Conservation (phyloP, 1,139 yeast genomes). For the Nakaseomyces nivariensis region DNA sequence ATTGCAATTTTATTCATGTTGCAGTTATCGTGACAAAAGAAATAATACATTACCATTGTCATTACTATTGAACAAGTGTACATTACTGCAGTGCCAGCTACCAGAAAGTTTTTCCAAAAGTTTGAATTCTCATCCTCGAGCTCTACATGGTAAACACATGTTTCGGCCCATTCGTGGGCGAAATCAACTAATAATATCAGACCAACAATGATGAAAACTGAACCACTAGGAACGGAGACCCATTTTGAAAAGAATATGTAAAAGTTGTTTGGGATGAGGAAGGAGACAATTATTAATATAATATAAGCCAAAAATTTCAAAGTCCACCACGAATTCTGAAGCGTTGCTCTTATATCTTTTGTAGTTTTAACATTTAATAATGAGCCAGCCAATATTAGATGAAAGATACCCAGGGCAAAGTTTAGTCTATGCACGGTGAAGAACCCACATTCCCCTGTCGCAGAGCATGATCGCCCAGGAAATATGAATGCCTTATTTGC, state of each 20-base stretch:
- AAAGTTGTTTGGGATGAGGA: conserved; percentile 76
- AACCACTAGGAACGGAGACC: conserved; percentile 75
- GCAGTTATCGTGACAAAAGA: conserved; percentile 80
- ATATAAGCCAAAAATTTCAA: conserved; percentile 58
- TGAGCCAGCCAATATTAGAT: conserved; percentile 57
- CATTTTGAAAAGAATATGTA: conserved; percentile 87
- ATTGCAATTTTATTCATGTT: conserved; percentile 86
- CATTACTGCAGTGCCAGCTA: conserved; percentile 84
- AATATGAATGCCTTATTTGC: conserved; percentile 71
- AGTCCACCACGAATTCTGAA: conserved; percentile 92
- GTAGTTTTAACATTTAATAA: conserved; percentile 71
- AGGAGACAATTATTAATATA: conserved; percentile 49
- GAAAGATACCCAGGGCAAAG: conserved; percentile 77
- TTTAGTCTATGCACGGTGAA: conserved; percentile 87
- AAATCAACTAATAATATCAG: conserved; percentile 84
- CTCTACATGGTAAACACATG: conserved; percentile 84
- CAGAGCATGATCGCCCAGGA: conserved; percentile 72
- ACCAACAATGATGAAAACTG: conserved; percentile 81
- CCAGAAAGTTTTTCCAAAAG: conserved; percentile 71
- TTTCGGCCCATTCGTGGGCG: conserved; percentile 99
- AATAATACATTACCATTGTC: conserved; percentile 70
- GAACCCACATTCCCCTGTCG: conserved; percentile 79
- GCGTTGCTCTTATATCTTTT: conserved; percentile 63
- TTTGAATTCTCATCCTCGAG: conserved; percentile 59
- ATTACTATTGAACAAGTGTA: conserved; percentile 62